Evolutionary conservation across 1,284 basidiomycete genomes (phyloP), one percentile per base, ranked within the genome.

Genomic region (Ustilago curta): DNA sequence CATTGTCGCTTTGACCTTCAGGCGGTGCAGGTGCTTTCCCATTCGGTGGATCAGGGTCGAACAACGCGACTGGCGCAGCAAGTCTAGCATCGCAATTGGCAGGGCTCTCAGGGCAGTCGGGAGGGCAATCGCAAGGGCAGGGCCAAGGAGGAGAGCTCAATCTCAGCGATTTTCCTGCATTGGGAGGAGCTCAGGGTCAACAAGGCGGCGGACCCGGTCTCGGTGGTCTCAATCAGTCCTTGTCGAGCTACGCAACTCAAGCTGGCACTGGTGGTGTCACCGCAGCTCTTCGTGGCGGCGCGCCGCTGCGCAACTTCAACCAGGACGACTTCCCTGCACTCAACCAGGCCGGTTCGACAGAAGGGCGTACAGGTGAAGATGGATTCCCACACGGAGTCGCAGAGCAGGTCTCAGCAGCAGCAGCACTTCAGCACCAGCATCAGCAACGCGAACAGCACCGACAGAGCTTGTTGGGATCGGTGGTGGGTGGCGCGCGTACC

Each of bases 261-360:
- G 78, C 77, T 8, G 79, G 78, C 7, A 75, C 74, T 0, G 73
- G 60, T 8, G 70, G 70, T 9, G 61, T 76, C 7, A 48, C 62
- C 11, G 58, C 73, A n/a, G 54, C 59, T 3, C 66, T 71, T 25
- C 60, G 74, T 21, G 66, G 70, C 44, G 70, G 70, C 12, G 70
- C 70, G 19, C 69, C 76, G 7, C 48, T 70, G 43, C 64, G 75
- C 11, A 65, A 77, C 31, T 81, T 81, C 70, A 71, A 69, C 35
- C 78, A 76, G 51, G 82, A 83, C 55, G 82, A 84, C 62, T 84
- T 83, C 39, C 81, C 81, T n/a, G 79, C 82, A 14, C 58, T 84
- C 42, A 79, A 78, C 53, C 79, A 73, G 35, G 50, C 60, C 42
- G 61, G 64, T 11, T 53, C 70, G 27, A 51, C 56, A 49, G 70